phyloP scores from a whole-genome alignment of 2,329 filamentous ascomycete genomes.

The Pseudopithomyces chartarum region DNA sequence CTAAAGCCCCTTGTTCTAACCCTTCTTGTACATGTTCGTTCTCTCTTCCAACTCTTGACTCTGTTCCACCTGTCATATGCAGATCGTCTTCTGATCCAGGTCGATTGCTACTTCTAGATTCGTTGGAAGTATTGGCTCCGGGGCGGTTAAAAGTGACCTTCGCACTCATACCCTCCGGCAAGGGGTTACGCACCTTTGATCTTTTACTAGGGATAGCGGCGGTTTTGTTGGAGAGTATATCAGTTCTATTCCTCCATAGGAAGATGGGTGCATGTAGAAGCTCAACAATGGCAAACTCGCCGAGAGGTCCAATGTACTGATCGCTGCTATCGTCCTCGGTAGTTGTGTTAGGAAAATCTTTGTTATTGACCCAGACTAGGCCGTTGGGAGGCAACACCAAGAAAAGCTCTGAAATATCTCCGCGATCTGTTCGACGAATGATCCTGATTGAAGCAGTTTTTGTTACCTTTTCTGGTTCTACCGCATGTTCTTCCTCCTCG shows the following conservation, averaged over 20 bases:
- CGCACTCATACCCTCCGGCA: too few relatives aligned
- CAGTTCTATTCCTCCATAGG: conserved; percentile 19
- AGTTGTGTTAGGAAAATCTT: conserved; percentile 17
- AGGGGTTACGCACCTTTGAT: background rate
- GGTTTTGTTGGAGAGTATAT: background rate
- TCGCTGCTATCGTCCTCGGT: background rate
- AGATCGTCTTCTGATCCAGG: too few relatives aligned
- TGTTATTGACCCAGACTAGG: conserved; percentile 21
- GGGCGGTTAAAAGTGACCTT: background rate
- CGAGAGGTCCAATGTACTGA: conserved; percentile 23
- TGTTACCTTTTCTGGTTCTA: background rate
- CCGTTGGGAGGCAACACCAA: conserved; percentile 8
- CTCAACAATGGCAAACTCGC: conserved; percentile 26
- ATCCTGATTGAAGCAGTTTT: background rate
- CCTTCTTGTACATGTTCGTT: too few relatives aligned
- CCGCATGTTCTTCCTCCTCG: background rate
- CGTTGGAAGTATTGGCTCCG: background rate
- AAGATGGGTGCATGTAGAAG: conserved; percentile 24
- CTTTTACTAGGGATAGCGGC: background rate
- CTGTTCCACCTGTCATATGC: too few relatives aligned
- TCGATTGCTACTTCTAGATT: background rate
- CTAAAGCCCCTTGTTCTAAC: background rate
- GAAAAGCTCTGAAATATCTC: background rate
- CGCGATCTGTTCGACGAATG: background rate
- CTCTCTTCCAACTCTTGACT: too few relatives aligned